These are phyloP conservation scores for Taphrina flavorubra DNA, from an alignment of 1,139 yeast genomes.

Conservation along the genomic window DNA sequence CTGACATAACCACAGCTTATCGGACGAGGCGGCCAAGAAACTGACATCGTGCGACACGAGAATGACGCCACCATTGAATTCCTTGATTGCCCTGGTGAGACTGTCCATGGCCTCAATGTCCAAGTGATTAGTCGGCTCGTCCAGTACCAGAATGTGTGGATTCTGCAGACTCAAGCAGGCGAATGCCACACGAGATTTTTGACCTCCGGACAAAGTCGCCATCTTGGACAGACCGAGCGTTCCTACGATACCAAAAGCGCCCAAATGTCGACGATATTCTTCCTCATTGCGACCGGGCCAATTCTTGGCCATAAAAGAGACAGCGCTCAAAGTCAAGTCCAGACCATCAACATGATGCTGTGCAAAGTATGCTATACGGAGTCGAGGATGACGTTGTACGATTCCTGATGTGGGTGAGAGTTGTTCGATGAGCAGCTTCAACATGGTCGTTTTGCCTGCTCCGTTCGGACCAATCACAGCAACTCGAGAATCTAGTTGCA, in stretches of 20 bases:
- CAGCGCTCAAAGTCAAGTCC: slow-evolving; percentile 88
- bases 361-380: slow-evolving; percentile 97
- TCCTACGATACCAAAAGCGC: slow-evolving; percentile 97
- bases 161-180: slow-evolving; percentile 88
- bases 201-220: slow-evolving; percentile 93
- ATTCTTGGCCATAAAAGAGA: slow-evolving; percentile 87
- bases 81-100: slow-evolving; percentile 80
- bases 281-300: slow-evolving; percentile 96
- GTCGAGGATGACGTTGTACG: slow-evolving; percentile 78
- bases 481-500: slow-evolving; percentile 90
- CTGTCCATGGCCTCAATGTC: slow-evolving; percentile 99
- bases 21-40: slow-evolving; percentile 84
- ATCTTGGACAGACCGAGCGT: slow-evolving; percentile 89
- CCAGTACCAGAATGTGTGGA: slow-evolving; percentile 94
- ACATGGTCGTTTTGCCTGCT: slow-evolving; percentile 95
- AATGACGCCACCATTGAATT: slow-evolving; percentile 91
- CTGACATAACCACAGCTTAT: slow-evolving; percentile 95
- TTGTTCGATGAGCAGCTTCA: slow-evolving; percentile 81
- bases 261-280: slow-evolving; percentile 94
- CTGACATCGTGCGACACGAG: slow-evolving; percentile 98
- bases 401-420: slow-evolving; percentile 73
- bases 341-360: slow-evolving; percentile 98
- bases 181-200: slow-evolving; percentile 96
- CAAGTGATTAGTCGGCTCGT: slow-evolving; percentile 98
- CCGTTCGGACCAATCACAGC: slow-evolving; percentile 99